These are phyloP conservation scores for Pichia sp. DNA, from an alignment of 1,139 yeast species.

Conservation along the genomic window DNA sequence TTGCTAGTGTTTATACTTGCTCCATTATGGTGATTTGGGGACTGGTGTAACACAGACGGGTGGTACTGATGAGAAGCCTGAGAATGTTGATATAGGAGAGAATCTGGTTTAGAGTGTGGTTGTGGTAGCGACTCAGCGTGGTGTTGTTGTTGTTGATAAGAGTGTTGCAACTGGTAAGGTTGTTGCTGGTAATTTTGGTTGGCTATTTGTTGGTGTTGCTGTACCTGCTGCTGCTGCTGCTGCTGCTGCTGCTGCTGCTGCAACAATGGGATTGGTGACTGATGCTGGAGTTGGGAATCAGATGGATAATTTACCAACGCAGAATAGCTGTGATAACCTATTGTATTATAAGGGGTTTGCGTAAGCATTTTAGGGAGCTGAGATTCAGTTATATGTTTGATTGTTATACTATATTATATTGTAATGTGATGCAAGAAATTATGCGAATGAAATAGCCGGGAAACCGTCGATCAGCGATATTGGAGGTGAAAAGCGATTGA, in stretches of 20 bases:
- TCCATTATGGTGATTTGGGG: not conserved
- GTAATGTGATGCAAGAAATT: too few species aligned
- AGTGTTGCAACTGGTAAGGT: not conserved
- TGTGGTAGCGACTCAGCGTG: not conserved
- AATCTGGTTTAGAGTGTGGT: not conserved
- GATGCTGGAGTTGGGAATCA: not conserved
- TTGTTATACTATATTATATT: not conserved
- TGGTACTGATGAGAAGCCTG: not conserved
- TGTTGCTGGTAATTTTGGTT: not conserved
- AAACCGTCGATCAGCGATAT: too few species aligned
- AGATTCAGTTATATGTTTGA: too few species aligned
- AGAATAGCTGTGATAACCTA: not conserved
- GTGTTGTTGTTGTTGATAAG: slow-evolving; percentile 1
- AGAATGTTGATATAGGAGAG: not conserved
- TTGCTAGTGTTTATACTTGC: not conserved
- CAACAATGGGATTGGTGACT: not conserved
- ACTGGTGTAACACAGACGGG: too few species aligned
- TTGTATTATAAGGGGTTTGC: too few species aligned
- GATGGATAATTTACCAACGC: not conserved
- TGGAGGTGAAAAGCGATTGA: too few species aligned
- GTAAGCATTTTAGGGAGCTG: too few species aligned
- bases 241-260: slow-evolving; percentile 3
- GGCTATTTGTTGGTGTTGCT: not conserved
- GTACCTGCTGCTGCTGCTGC: slow-evolving; percentile 1
- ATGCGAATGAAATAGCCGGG: too few species aligned